phyloP scores from a whole-genome alignment of 192 early-diverging fungal species.

The Jimgerdemannia flammicorona region DNA sequence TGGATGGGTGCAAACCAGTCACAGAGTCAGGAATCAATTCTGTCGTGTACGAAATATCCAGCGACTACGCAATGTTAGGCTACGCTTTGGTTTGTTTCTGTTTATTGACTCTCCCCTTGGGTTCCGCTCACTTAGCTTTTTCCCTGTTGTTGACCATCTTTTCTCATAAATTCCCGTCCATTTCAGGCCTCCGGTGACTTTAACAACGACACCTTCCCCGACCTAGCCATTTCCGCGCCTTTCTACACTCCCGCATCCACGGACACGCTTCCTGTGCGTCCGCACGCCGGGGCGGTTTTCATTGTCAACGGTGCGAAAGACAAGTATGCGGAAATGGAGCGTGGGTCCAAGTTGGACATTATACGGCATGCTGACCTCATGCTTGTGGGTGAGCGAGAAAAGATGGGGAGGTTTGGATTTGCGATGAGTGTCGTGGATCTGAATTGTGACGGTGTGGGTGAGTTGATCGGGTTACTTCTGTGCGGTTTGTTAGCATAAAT shows the following conservation, averaged over 20 bases:
- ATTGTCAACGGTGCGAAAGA: conserved; percentile 26
- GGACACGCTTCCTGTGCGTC: neutral
- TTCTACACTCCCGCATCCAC: conserved; percentile 26
- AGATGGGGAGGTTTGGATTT: neutral
- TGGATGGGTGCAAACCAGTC: neutral
- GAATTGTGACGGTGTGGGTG: neutral
- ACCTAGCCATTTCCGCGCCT: conserved; percentile 65
- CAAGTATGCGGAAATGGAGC: neutral
- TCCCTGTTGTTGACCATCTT: neutral
- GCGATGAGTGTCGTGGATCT: neutral
- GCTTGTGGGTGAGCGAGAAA: neutral
- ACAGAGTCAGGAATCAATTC: neutral
- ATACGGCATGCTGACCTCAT: neutral
- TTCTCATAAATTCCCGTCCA: neutral
- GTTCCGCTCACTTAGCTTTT: neutral
- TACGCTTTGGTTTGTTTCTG: neutral
- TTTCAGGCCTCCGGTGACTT: conserved; percentile 61
- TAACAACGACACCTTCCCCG: conserved; percentile 50
- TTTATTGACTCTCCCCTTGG: neutral
- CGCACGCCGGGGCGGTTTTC: conserved; percentile 57
- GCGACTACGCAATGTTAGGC: neutral
- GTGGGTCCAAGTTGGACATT: neutral
- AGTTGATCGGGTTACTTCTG: neutral
- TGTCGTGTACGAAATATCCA: neutral
- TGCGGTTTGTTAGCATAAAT: neutral